Conservation (phyloP, 345 rosid species). For the Sisymbrium irio region DNA sequence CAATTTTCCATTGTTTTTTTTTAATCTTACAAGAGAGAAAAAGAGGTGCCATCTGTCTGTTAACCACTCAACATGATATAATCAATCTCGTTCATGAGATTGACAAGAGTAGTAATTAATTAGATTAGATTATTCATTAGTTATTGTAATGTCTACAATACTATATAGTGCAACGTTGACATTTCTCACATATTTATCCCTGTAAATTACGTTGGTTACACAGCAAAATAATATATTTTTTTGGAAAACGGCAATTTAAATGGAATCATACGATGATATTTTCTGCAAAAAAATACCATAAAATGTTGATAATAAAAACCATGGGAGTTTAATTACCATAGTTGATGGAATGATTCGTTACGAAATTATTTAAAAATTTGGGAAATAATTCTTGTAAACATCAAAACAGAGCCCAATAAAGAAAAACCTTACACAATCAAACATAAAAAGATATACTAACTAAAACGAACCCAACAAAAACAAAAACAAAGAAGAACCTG, state of each 20-base stretch:
- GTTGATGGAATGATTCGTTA: not conserved
- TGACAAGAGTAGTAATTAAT: not conserved
- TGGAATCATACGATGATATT: not conserved
- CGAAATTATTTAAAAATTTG: not conserved
- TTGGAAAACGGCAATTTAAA: not conserved
- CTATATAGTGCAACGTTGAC: not conserved
- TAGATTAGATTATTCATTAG: not conserved
- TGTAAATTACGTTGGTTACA: not conserved
- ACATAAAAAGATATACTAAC: slow-evolving; percentile 14
- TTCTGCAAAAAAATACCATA: not conserved
- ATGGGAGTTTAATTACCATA: not conserved
- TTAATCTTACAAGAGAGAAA: too few relatives aligned
- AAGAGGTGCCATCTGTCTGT: not conserved
- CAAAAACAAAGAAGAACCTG: slow-evolving; percentile 16
- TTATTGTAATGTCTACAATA: not conserved
- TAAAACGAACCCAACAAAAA: not conserved
- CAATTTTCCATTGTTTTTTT: too few relatives aligned
- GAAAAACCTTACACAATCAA: slow-evolving; percentile 26
- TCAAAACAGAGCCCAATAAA: slow-evolving; percentile 17
- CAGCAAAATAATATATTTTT: not conserved
- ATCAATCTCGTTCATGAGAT: not conserved
- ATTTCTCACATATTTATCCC: not conserved
- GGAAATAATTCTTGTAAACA: slow-evolving; percentile 4
- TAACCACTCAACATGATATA: not conserved
- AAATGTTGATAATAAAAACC: not conserved